Conservation (phyloP, 805 yeast species). For the Candida ponderosae region DNA sequence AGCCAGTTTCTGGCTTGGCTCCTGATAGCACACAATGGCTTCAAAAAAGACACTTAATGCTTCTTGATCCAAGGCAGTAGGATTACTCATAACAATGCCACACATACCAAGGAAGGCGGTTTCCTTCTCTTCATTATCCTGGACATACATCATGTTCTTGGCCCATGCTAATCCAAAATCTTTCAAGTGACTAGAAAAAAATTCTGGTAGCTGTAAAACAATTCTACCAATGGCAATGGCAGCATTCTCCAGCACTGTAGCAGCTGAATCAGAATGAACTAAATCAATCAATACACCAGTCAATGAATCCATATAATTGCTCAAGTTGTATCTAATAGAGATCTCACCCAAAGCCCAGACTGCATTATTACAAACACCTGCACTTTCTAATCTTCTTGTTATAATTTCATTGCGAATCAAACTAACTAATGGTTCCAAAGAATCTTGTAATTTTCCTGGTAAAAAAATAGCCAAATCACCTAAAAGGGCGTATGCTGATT, state of each 20-base stretch:
- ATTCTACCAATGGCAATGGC: conserved; percentile 87
- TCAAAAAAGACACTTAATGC: conserved; percentile 47
- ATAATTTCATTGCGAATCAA: conserved; percentile 64
- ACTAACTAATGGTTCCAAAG: conserved; percentile 46
- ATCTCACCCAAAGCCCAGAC: conserved; percentile 93
- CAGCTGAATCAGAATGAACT: conserved; percentile 48
- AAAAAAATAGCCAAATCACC: conserved; percentile 80
- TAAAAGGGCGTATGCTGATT: conserved; percentile 78
- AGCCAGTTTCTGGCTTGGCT: conserved; percentile 39
- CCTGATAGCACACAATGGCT: conserved; percentile 48
- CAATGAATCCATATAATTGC: conserved; percentile 46
- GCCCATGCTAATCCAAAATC: conserved; percentile 66
- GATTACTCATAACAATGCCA: conserved; percentile 55
- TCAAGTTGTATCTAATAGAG: conserved; percentile 47
- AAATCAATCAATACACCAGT: conserved; percentile 51
- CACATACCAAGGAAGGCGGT: conserved; percentile 82
- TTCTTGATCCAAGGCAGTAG: conserved; percentile 49
- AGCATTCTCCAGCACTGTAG: conserved; percentile 73
- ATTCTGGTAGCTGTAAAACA: conserved; percentile 56
- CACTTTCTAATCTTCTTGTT: conserved; percentile 38
- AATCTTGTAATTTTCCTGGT: conserved; percentile 23
- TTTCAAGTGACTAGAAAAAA: conserved; percentile 49
- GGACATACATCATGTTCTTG: conserved; percentile 52
- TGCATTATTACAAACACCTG: conserved; percentile 78
- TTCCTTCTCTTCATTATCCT: conserved; percentile 83